These are phyloP conservation scores for Arctium lappa DNA, from an alignment of 129 eudicot species.

Conservation along the genomic window DNA sequence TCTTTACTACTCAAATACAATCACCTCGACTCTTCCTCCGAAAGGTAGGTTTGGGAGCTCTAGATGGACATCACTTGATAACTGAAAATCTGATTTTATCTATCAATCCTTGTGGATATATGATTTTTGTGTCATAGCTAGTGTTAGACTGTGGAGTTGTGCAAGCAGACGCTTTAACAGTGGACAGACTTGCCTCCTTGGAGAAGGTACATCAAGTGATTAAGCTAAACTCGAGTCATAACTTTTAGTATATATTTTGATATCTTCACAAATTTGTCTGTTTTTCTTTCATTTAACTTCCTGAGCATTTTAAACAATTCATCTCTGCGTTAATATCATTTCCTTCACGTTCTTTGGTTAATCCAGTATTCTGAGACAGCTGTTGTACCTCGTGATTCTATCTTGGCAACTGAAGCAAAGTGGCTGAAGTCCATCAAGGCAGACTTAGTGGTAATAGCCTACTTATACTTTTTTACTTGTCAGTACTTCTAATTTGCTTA, in stretches of 20 bases:
- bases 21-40: conserved; percentile 92
- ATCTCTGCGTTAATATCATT: neutral
- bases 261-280: neutral
- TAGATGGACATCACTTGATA: neutral
- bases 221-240: neutral
- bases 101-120: neutral
- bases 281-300: neutral
- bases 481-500: neutral
- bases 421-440: conserved; percentile 98
- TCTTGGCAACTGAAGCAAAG: conserved; percentile 79
- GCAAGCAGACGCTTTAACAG: conserved; percentile 99
- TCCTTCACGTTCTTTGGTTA: conserved; percentile 12
- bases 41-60: conserved; percentile 44
- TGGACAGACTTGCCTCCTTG: conserved; percentile 94
- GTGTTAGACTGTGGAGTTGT: conserved; percentile 97
- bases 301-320: neutral
- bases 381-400: conserved; percentile 84
- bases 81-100: neutral
- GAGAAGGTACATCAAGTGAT: conserved; percentile 52
- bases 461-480: neutral
- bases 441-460: conserved; percentile 77
- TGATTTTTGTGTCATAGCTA: conserved; percentile 40
- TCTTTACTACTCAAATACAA: conserved; percentile 75
- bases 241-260: neutral
- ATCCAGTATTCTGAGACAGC: conserved; percentile 86